Base-by-base conservation (phyloP, 441 rosid genomes). In the Mallotus japonicus region DNA sequence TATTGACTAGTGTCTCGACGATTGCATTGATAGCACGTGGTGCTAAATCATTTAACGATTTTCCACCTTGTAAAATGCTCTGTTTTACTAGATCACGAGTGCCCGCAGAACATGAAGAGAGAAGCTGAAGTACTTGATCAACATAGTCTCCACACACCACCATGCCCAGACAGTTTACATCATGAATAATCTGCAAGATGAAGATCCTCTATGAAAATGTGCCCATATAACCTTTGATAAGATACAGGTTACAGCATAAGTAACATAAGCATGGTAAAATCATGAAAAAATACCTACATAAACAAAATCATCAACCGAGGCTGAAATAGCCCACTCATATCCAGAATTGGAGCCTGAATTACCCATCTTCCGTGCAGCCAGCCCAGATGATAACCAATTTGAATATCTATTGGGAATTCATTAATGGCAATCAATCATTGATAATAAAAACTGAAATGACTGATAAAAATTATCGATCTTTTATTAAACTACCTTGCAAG, bases 311-410 rank as follows among this genome's bases (percentile, higher is more conserved):
- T 90, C 92, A 5, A 93, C 87, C 59, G 69, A 74, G 67, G 92
- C 97, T 75, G 97, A 82, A 76, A 84, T 77, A 74, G 95, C 95
- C 99, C 99, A 93, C 73, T 93, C 97, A 82, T 78, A 78, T 81
- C 92, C 97, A 63, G 96, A 86, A 78, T 63, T 82, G 73, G 95
- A 75, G 76, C 82, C 84, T 70, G 81, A 71, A 80, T 79, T 84
- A 77, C 85, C 83, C 78, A 24, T 80, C 84, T 78, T 85, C 68
- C 89, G 84, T 70, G 87, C 89, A 76, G 85, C 85, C 67, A 95
- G 72, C 68, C 94, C 99, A 83, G 90, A 86, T 65, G 92, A 87
- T 80, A 95, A 81, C 99, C 99, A 95, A 70, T 78, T 80, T 75
- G 92, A 84, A 83, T 86, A 95, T 84, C 99, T 95, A 76, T 73